phyloP scores from a whole-genome alignment of 2,329 filamentous ascomycete genomes.

The Verticillium nubilum region DNA sequence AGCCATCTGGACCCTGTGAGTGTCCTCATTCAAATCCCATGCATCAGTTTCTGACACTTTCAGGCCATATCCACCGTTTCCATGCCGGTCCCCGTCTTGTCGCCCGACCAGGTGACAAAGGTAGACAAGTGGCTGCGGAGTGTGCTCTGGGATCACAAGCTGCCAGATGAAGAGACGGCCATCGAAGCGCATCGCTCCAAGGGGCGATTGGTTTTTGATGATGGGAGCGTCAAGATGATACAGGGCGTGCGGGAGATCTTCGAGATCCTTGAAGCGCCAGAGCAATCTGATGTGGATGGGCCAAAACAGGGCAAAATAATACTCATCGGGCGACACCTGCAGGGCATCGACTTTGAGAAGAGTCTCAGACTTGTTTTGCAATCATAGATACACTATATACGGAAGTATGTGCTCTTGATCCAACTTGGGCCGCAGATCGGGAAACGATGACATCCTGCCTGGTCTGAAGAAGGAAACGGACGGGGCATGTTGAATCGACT shows the following conservation, averaged over 20 bases:
- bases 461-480: too few species aligned
- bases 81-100: constrained; percentile 59
- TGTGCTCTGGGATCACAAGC: constrained; percentile 72
- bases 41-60: neutral
- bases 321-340: constrained; percentile 55
- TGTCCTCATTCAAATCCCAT: constrained; percentile 4
- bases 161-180: constrained; percentile 40
- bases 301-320: constrained; percentile 51
- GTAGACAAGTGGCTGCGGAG: constrained; percentile 80
- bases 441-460: too few species aligned
- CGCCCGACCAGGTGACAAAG: constrained; percentile 47
- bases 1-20: constrained; percentile 84
- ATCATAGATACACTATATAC: neutral
- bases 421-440: too few species aligned
- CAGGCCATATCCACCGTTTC: constrained; percentile 82
- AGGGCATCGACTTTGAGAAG: constrained; percentile 42
- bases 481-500: too few species aligned
- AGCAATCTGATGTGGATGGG: constrained; percentile 19
- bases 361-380: constrained; percentile 30
- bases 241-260: constrained; percentile 94
- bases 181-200: constrained; percentile 90
- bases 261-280: constrained; percentile 68
- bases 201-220: constrained; percentile 62
- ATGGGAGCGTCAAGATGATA: constrained; percentile 67
- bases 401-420: too few species aligned